phyloP scores from a whole-genome alignment of 2,329 filamentous ascomycete species.

The Magnaporthiopsis poae region DNA sequence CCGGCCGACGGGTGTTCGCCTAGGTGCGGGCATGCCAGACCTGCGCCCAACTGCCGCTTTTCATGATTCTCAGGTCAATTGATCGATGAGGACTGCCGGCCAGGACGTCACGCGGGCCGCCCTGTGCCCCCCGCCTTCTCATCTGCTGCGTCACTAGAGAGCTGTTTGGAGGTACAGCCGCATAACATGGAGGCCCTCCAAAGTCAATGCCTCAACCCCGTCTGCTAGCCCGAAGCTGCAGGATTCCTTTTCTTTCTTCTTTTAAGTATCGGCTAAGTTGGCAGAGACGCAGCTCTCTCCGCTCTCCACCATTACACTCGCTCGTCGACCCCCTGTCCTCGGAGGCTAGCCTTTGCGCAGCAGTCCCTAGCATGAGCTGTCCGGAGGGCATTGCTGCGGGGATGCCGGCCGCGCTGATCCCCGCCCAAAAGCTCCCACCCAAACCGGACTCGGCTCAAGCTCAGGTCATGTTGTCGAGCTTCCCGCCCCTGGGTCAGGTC shows the following conservation, averaged over 20 bases:
- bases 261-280: background rate
- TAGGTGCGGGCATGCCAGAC: background rate
- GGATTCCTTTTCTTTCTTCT: background rate
- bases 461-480: slow-evolving; percentile 34
- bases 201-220: background rate
- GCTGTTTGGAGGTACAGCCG: background rate
- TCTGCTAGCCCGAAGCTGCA: background rate
- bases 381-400: slow-evolving; percentile 27
- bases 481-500: slow-evolving; percentile 67
- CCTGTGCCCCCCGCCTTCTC: background rate
- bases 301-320: no score
- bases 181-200: background rate
- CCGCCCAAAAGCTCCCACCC: slow-evolving; percentile 27
- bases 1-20: background rate
- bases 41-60: background rate
- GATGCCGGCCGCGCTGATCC: slow-evolving; percentile 24
- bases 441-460: slow-evolving; percentile 4
- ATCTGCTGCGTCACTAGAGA: background rate
- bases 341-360: background rate
- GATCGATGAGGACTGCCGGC: background rate
- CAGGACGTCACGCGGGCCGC: background rate
- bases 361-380: slow-evolving; percentile 11
- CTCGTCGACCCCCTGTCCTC: background rate
- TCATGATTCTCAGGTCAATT: no score
- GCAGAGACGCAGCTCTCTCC: background rate